phyloP scores from a whole-genome alignment of 352 stramenopile species.

The Phytophthora fragariaefolia region DNA sequence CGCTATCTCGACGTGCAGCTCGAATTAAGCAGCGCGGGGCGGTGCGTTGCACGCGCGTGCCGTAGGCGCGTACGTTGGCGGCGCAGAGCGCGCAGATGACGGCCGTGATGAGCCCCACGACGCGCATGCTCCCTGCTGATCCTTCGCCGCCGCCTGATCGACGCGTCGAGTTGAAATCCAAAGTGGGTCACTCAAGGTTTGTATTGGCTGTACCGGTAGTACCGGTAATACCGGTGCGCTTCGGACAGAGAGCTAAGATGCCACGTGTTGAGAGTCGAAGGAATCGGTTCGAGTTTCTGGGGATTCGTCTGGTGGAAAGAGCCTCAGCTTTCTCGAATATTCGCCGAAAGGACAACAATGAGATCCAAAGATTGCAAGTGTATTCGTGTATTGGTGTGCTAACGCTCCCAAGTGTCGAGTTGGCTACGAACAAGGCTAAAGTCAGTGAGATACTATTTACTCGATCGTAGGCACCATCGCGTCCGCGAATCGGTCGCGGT shows the following conservation, averaged over 20 bases:
- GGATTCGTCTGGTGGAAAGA: not conserved
- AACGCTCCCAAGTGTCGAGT: no score
- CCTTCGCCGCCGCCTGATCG: not conserved
- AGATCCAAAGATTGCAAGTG: not conserved
- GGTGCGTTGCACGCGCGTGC: not conserved
- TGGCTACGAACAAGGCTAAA: no score
- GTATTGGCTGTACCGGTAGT: no score
- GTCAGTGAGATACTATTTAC: constrained; percentile 1
- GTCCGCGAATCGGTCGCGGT: constrained; percentile 45
- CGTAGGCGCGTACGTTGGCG: constrained; percentile 20
- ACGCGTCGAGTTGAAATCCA: constrained; percentile 28
- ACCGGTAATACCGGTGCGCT: no score
- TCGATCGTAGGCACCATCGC: constrained; percentile 3
- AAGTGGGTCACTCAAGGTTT: constrained; percentile 23
- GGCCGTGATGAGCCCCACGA: constrained; percentile 32
- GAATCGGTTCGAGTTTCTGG: no score
- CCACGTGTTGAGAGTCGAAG: no score
- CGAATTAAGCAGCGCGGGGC: not conserved
- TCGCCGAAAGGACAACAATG: no score
- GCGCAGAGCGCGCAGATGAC: constrained; percentile 31
- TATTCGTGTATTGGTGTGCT: not conserved
- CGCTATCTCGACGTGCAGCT: constrained; percentile 9
- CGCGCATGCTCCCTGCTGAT: constrained; percentile 31
- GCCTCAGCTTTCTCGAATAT: not conserved
- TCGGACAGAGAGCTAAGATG: no score